Percentiles rank a stretch among this genome's conserved stretches.
phyloP scores from a whole-genome alignment of 2,329 filamentous ascomycete genomes.

The Lasiodiplodia theobromae region DNA sequence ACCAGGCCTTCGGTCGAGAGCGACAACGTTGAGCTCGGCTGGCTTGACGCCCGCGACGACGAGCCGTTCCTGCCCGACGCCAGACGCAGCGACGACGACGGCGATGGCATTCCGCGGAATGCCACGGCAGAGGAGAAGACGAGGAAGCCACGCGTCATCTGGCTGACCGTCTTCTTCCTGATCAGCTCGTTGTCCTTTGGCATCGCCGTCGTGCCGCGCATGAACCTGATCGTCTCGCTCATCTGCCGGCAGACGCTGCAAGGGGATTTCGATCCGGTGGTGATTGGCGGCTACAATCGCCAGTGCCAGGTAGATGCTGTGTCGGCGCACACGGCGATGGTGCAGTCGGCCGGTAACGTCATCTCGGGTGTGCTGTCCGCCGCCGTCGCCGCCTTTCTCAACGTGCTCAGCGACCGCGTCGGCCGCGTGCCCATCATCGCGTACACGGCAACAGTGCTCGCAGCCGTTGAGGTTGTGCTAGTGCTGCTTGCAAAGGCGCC shows the following conservation, averaged over 20 bases:
- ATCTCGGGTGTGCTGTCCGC: constrained; percentile 31
- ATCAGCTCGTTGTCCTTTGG: constrained; percentile 33
- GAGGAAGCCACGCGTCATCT: constrained; percentile 26
- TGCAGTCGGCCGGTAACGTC: constrained; percentile 28
- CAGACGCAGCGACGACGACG: neutral
- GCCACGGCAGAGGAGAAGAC: neutral
- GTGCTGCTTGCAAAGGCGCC: constrained; percentile 24
- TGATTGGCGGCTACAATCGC: constrained; percentile 32
- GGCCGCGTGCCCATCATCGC: constrained; percentile 30
- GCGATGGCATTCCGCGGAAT: neutral
- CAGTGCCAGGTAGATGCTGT: constrained; percentile 30
- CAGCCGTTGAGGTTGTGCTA: constrained; percentile 26
- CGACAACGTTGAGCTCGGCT: constrained; percentile 12
- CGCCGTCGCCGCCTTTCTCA: constrained; percentile 25
- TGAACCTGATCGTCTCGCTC: constrained; percentile 30
- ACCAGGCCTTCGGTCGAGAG: neutral
- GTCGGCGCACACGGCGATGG: constrained; percentile 22
- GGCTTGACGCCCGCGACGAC: neutral
- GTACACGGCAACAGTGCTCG: constrained; percentile 23
- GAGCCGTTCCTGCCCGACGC: constrained; percentile 1
- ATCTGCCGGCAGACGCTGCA: constrained; percentile 22
- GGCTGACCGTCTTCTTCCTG: constrained; percentile 32
- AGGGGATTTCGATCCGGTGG: neutral
- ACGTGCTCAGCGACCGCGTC: constrained; percentile 31
- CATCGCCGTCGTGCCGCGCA: constrained; percentile 31